Percentiles rank a stretch among this genome's conserved stretches.
Conservation (phyloP, 2,329 filamentous ascomycete genomes). For the Fusarium hainanense region DNA sequence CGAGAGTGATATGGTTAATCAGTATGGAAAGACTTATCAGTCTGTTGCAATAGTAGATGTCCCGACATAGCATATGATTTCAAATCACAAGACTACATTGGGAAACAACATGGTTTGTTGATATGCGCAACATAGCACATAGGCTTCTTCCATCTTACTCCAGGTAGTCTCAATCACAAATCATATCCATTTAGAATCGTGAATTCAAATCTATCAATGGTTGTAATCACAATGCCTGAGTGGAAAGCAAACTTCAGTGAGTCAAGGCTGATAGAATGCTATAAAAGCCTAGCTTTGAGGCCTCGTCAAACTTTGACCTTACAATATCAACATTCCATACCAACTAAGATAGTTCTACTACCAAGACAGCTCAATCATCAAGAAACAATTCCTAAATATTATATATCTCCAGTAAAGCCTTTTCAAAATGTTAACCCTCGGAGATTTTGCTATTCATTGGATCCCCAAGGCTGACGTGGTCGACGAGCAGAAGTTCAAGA, state of each 20-base stretch:
- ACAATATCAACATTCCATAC: neutral
- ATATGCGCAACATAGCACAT: too few species aligned
- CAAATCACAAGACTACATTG: too few species aligned
- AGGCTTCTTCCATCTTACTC: too few species aligned
- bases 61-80: too few species aligned
- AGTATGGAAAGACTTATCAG: neutral
- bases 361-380: neutral
- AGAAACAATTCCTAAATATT: neutral
- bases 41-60: neutral
- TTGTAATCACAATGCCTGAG: too few species aligned
- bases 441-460: neutral
- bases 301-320: too few species aligned
- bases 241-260: neutral
- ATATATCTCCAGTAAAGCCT: fast-evolving
- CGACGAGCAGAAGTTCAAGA: neutral
- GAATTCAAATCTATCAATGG: too few species aligned
- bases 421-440: neutral
- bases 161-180: too few species aligned
- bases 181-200: too few species aligned
- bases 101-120: too few species aligned
- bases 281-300: neutral
- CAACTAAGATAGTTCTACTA: neutral
- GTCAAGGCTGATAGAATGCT: neutral
- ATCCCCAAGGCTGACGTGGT: neutral
- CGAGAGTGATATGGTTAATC: neutral